A percentile compares a stretch with the other conserved stretches of the same genome.
These are phyloP conservation scores for Stephanodiscus triporus DNA, from an alignment of 108 stramenopile genomes.

Conservation along the genomic window DNA sequence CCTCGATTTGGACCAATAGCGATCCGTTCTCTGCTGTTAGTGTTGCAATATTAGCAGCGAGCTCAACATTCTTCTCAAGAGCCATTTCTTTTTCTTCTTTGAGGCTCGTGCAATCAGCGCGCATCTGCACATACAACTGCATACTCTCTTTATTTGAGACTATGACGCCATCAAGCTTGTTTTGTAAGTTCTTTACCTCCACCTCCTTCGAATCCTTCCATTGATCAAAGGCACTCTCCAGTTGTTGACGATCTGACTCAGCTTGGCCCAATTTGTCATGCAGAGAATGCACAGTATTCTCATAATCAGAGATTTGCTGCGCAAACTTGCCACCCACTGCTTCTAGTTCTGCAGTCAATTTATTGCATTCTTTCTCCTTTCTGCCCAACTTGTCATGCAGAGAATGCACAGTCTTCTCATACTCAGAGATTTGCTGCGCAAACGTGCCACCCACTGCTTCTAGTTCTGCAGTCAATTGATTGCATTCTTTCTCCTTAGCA, in stretches of 20 bases:
- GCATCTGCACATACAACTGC: constrained; percentile 6
- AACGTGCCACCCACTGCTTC: neutral
- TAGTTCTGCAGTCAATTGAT: neutral
- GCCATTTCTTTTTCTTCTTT: constrained; percentile 10
- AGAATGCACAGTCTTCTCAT: neutral
- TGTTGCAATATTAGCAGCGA: constrained; percentile 8
- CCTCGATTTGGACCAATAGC: neutral
- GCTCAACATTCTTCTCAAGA: neutral
- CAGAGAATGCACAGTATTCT: neutral
- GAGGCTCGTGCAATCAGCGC: constrained; percentile 2
- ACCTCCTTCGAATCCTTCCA: constrained; percentile 8
- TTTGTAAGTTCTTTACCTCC: neutral
- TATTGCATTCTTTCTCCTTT: constrained; percentile 5
- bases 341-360: neutral
- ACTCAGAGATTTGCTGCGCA: neutral
- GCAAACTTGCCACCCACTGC: neutral
- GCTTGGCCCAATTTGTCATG: constrained; percentile 10
- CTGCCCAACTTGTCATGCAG: neutral
- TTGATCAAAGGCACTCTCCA: constrained; percentile 3
- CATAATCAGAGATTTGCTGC: neutral
- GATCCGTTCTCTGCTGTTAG: constrained; percentile 8
- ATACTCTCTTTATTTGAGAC: constrained; percentile 11
- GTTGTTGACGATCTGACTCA: constrained; percentile 10
- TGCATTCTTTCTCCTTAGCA: constrained; percentile 6
- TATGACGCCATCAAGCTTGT: constrained; percentile 16